These are phyloP conservation scores for Ceratocystis colombiana DNA, from an alignment of 2,329 filamentous ascomycete species.

Conservation along the genomic window DNA sequence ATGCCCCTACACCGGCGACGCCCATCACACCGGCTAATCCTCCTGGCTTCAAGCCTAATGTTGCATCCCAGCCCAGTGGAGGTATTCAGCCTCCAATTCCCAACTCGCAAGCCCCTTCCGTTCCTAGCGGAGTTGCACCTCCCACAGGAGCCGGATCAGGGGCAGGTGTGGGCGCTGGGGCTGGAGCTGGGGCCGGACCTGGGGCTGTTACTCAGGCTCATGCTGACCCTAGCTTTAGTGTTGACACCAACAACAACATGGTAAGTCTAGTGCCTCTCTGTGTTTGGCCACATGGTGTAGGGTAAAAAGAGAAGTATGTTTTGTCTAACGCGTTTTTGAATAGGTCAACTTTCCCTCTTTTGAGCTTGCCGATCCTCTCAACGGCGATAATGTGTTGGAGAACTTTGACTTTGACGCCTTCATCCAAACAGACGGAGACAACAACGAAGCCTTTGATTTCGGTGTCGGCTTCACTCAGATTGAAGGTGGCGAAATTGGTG, in stretches of 20 bases:
- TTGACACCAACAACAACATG: slow-evolving; percentile 20
- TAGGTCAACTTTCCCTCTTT: slow-evolving; percentile 41
- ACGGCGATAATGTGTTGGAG: slow-evolving; percentile 48
- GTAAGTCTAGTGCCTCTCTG: slow-evolving; percentile 5
- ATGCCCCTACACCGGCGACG: slow-evolving; percentile 51
- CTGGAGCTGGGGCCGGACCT: slow-evolving; percentile 32
- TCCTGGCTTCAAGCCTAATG: slow-evolving; percentile 38
- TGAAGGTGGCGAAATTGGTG: slow-evolving; percentile 45
- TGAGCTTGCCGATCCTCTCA: slow-evolving; percentile 47
- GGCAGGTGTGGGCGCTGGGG: slow-evolving; percentile 29
- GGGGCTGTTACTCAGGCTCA: slow-evolving; percentile 39
- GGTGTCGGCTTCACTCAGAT: slow-evolving; percentile 42
- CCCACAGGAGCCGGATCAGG: slow-evolving; percentile 38
- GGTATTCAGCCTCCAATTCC: slow-evolving; percentile 27
- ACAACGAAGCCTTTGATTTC: slow-evolving; percentile 47
- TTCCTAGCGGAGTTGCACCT: slow-evolving; percentile 32
- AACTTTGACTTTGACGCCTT: slow-evolving; percentile 62
- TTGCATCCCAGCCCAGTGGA: slow-evolving; percentile 32
- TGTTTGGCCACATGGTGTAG: neutral
- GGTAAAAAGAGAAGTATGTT: no score
- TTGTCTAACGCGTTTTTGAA: slow-evolving; percentile 14
- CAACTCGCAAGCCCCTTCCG: slow-evolving; percentile 30
- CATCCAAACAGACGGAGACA: slow-evolving; percentile 46
- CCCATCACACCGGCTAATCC: slow-evolving; percentile 52
- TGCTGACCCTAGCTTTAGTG: slow-evolving; percentile 35